Base-by-base conservation (phyloP, 1,139 yeast genomes). In the Debaryomycetaceae sp. region DNA sequence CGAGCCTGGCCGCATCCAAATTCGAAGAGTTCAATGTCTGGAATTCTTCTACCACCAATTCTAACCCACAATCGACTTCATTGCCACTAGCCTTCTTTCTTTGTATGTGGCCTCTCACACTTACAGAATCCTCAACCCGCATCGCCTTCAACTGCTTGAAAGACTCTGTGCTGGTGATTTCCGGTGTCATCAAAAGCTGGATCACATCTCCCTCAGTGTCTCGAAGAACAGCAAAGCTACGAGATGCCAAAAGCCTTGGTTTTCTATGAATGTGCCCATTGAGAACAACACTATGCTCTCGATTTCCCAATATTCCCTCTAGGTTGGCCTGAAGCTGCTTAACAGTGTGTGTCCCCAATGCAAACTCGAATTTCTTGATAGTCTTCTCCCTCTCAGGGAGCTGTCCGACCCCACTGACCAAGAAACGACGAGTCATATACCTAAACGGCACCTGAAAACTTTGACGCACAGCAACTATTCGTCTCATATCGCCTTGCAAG, bases 231-330 rank as follows among this genome's bases (percentile, higher is more conserved):
- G 87, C 95, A 70, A 91, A 91, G 3, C 67, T 79, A 75, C 62
- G 79, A 14, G 60, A 58, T 6, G 76, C 65, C 57, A 67, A 58
- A 4, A 69, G 54, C 42, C 76, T 76, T 0, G 96, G 93, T 52
- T 84, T 83, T 36, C 78, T 73, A 56, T 88, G 81, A 23, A 91
- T 76, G 87, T 96, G 95, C 0, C 98, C 98, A 55, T 86, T 78
- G 20, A 87, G 55, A 1, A 71, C 65, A 8, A 77, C 65, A n/a
- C 46, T 45, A 3, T 42, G 40, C 30, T 42, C 48, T 31, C 34
- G 45, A 14, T 41, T 45, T n/a, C 43, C 44, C 39, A 51, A 47
- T 23, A 43, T 55, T 17, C n/a, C 24, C 7, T 52, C 57, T 11
- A 58, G 39, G 13, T 57, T 44, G 9, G 41, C 40, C 17, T 53